A percentile compares a stretch with the other conserved stretches of the same genome.
phyloP scores from a whole-genome alignment of 495 filamentous ascomycete genomes.

The Aspergillus avenaceus region DNA sequence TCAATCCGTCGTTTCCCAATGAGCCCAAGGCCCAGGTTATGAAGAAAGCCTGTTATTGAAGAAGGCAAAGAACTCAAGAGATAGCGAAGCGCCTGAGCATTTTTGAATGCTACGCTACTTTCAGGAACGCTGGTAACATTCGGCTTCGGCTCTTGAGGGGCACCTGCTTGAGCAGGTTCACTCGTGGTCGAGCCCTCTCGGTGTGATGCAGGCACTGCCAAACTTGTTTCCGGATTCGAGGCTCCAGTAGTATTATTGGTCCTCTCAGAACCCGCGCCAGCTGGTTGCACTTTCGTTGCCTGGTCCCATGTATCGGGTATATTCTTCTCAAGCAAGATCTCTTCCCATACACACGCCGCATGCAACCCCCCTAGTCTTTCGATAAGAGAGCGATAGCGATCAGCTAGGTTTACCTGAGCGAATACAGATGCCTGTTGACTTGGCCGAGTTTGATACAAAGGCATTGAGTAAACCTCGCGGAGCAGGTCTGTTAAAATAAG shows the following conservation, averaged over 20 bases:
- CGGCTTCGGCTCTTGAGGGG: constrained; percentile 34
- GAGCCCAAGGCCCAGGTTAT: constrained; percentile 73
- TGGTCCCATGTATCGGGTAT: constrained; percentile 66
- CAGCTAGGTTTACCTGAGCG: constrained; percentile 70
- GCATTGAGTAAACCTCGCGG: constrained; percentile 64
- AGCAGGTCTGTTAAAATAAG: constrained; percentile 71
- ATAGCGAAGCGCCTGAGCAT: constrained; percentile 69
- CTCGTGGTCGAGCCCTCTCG: constrained; percentile 16
- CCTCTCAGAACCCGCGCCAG: constrained; percentile 41
- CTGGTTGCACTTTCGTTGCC: constrained; percentile 51
- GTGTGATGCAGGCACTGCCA: constrained; percentile 11
- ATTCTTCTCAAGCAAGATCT: constrained; percentile 64
- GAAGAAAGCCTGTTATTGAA: constrained; percentile 71
- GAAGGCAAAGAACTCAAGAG: constrained; percentile 71
- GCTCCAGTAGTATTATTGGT: constrained; percentile 34
- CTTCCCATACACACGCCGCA: constrained; percentile 76
- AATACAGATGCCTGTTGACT: constrained; percentile 52
- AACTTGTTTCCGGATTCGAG: constrained; percentile 11
- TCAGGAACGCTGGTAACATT: constrained; percentile 39
- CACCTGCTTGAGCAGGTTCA: constrained; percentile 18
- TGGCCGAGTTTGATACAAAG: constrained; percentile 57
- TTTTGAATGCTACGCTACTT: constrained; percentile 61
- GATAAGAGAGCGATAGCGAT: constrained; percentile 68
- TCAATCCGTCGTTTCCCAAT: constrained; percentile 68
- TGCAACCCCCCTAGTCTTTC: constrained; percentile 70